These are phyloP conservation scores for Cubamyces lactineus DNA, from an alignment of 768 basidiomycete genomes.

Conservation along the genomic window DNA sequence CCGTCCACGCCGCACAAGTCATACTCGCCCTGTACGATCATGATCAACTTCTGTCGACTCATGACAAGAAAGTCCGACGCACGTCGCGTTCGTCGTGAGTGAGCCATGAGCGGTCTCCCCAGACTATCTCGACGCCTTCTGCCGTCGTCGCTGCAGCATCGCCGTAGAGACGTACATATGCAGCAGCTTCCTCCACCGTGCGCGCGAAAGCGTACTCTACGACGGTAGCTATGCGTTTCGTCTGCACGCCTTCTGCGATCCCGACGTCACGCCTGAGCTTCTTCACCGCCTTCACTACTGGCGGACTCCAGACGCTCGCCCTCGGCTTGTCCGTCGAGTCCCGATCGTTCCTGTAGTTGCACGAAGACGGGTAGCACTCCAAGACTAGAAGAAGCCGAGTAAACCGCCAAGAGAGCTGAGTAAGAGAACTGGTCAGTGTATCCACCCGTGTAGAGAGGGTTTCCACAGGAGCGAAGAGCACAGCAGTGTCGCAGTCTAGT, in stretches of 20 bases:
- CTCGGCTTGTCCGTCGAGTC: conserved; percentile 12
- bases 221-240: conserved; percentile 46
- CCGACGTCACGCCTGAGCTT: conserved; percentile 64
- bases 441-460: conserved; percentile 55
- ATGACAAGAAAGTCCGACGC: conserved; percentile 1
- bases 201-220: conserved; percentile 67
- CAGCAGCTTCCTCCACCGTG: conserved; percentile 59
- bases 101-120: conserved; percentile 69
- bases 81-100: conserved; percentile 59
- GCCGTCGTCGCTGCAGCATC: conserved; percentile 55
- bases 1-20: conserved; percentile 57
- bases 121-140: conserved; percentile 47
- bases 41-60: neutral
- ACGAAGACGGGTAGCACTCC: conserved; percentile 53
- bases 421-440: conserved; percentile 46
- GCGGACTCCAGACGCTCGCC: conserved; percentile 52
- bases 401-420: conserved; percentile 66
- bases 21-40: conserved; percentile 56
- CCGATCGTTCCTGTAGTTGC: conserved; percentile 36
- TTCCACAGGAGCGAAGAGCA: conserved; percentile 52
- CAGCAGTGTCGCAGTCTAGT: conserved; percentile 61
- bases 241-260: conserved; percentile 62
- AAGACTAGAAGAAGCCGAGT: conserved; percentile 59
- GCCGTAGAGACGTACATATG: conserved; percentile 57
- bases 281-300: conserved; percentile 69